Evolutionary conservation across 1,284 basidiomycete genomes (phyloP), one percentile per base, ranked within the genome.

Genomic region (Grifola frondosa): DNA sequence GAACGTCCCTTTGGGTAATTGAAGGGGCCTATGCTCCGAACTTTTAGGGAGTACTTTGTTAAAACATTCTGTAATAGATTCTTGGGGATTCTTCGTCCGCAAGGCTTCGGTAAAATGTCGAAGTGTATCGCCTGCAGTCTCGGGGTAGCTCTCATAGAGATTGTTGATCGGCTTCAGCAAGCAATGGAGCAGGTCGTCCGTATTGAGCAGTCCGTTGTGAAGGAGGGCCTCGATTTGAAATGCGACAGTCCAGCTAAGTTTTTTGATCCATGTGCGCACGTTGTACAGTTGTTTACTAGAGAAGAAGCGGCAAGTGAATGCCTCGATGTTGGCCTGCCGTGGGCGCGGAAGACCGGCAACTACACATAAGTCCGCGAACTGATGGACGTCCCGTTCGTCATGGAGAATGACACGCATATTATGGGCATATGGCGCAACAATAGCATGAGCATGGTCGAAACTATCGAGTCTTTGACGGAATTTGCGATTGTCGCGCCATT

Each of bases 201-300:
- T 78, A 46, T 79, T 77, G 28, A 87, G 63, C 8, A 76, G 61
- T 0, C 75, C 73, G 48, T 83, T 84, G 28, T 69, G 77, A 7
- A 88, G 57, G 12, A 88, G 65, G 0, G 77, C 73, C 57, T 85
- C 84, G 25, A 88, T 63, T 59, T 89, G 86, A 55, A 88, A 88
- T 2, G 80, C 80, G 31, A 86, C 70, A 4, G 68, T 59, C 81
- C 84, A 87, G 13, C 55, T 61, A 30, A 78, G 69, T 12, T 60
- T 59, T 15, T 62, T 56, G 26, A 84, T 53, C 60, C 70, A 69
- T 11, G 51, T 58, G 13, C 67, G 63, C 17, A 84, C 57, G 16
- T 63, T 62, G 49, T 71, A 63, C 1, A 88, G 66, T 23, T 63
- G 65, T 49, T 66, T 75, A 9, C 56, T 51, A 0, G 63, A 53